Percentiles rank a stretch among this genome's conserved stretches.
phyloP scores from a whole-genome alignment of 2,329 filamentous ascomycete species.

The Penicillium vulpinum region DNA sequence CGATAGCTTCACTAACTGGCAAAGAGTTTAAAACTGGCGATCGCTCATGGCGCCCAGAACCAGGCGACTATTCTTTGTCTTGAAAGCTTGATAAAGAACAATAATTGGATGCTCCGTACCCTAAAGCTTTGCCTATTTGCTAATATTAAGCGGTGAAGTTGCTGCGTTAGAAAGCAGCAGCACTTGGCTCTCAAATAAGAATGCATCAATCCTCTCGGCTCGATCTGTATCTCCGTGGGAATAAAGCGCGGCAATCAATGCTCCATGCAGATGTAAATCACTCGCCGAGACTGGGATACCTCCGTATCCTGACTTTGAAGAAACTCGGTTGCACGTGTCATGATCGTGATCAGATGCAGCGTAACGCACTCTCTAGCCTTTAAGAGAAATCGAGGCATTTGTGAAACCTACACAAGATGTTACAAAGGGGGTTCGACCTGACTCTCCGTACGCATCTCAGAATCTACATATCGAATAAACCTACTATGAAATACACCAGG shows the following conservation, averaged over 20 bases:
- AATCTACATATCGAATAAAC: background rate
- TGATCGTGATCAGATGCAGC: background rate
- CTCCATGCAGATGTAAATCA: too few relatives aligned
- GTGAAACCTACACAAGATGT: background rate
- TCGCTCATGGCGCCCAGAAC: constrained; percentile 74
- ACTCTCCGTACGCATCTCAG: background rate
- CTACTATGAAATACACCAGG: constrained; percentile 33
- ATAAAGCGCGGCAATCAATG: constrained; percentile 44
- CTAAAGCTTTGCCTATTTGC: constrained; percentile 45
- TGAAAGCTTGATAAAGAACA: constrained; percentile 55
- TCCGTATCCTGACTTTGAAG: constrained; percentile 20
- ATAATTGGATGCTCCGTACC: constrained; percentile 51
- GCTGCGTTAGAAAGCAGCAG: constrained; percentile 44
- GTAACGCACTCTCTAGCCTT: background rate
- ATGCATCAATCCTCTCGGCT: constrained; percentile 48
- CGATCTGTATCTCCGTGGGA: constrained; percentile 39
- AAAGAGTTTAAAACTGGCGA: constrained; percentile 65
- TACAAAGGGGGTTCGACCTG: background rate
- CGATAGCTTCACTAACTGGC: constrained; percentile 57
- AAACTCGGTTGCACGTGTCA: constrained; percentile 24
- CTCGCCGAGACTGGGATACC: constrained; percentile 23
- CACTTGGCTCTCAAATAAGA: constrained; percentile 48
- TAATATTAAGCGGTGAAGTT: constrained; percentile 42
- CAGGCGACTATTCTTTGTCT: constrained; percentile 69
- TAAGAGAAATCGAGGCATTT: background rate